Percentiles rank a stretch among this genome's conserved stretches.
phyloP scores from a whole-genome alignment of 306 rosid species.

The Hylodesmum podocarpum region DNA sequence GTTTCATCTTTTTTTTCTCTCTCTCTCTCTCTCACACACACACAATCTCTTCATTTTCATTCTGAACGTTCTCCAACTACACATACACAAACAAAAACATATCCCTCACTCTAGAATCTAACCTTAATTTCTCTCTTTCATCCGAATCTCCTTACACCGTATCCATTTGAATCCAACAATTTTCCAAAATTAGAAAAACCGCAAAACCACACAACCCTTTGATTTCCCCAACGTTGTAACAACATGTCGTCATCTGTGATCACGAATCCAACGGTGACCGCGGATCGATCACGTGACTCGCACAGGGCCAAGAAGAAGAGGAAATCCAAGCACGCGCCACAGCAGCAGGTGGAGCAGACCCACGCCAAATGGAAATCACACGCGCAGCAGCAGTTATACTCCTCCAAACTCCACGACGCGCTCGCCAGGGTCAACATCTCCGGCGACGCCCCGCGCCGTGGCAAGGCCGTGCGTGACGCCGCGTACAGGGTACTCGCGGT shows the following conservation, averaged over 20 bases:
- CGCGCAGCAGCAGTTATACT: constrained; percentile 70
- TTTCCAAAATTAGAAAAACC: background rate
- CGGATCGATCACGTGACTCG: constrained; percentile 50
- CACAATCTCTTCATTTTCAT: background rate
- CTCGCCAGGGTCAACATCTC: constrained; percentile 52
- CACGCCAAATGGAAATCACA: constrained; percentile 68
- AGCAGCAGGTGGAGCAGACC: constrained; percentile 18
- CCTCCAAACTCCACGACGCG: constrained; percentile 73
- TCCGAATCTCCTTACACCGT: constrained; percentile 17
- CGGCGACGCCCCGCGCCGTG: constrained; percentile 44
- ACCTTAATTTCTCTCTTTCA: background rate
- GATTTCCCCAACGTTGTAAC: background rate
- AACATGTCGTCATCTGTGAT: constrained; percentile 62
- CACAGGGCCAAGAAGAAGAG: constrained; percentile 64
- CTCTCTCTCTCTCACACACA: background rate
- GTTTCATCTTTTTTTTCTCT: background rate
- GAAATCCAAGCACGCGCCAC: constrained; percentile 35
- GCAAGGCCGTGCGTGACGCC: constrained; percentile 68
- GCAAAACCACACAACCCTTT: background rate
- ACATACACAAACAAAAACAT: background rate
- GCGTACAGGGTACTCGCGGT: constrained; percentile 84
- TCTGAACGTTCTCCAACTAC: background rate
- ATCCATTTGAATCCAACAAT: constrained; percentile 33
- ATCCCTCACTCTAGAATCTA: constrained; percentile 12
- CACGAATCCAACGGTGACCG: constrained; percentile 39